A percentile compares a stretch with the other conserved stretches of the same genome.
Evolutionary conservation across 2,329 filamentous ascomycete species (phyloP).

Genomic region (Trichoderma asperellum): DNA sequence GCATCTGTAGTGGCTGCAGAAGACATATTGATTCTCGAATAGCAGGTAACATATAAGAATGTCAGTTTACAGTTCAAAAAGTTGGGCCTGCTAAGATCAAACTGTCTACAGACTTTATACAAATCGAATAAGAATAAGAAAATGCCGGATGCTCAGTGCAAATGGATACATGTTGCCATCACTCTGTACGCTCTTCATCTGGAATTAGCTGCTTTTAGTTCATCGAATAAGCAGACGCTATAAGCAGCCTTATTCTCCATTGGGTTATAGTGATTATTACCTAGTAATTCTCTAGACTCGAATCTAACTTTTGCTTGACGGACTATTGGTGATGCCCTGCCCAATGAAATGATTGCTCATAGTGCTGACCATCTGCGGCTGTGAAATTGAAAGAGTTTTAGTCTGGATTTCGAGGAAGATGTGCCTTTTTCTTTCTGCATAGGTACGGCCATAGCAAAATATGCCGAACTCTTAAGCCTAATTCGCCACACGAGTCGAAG

Average conservation of each 20-base stretch:
- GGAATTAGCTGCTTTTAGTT: not conserved
- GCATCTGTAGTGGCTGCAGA: not conserved
- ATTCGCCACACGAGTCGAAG: no score
- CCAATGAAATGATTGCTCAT: no score
- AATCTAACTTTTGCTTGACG: not conserved
- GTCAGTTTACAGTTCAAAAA: not conserved
- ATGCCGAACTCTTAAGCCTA: no score
- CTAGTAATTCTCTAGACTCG: not conserved
- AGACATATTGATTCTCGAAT: not conserved
- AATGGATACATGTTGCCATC: not conserved
- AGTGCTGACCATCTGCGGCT: no score
- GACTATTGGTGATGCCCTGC: no score
- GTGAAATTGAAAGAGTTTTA: no score
- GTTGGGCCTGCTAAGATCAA: no score
- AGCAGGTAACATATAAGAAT: not conserved
- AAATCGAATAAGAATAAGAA: not conserved
- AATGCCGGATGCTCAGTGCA: not conserved
- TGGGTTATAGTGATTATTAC: not conserved
- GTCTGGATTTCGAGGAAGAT: no score
- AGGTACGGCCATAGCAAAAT: no score
- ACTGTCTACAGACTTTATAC: no score
- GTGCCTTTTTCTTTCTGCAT: no score
- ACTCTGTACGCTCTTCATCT: not conserved
- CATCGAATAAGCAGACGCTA: not conserved
- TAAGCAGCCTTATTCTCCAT: not conserved